A percentile compares a stretch with the other conserved stretches of the same genome.
Conservation (phyloP, 169 alveolate species). For the Sarcocystis neurona region DNA sequence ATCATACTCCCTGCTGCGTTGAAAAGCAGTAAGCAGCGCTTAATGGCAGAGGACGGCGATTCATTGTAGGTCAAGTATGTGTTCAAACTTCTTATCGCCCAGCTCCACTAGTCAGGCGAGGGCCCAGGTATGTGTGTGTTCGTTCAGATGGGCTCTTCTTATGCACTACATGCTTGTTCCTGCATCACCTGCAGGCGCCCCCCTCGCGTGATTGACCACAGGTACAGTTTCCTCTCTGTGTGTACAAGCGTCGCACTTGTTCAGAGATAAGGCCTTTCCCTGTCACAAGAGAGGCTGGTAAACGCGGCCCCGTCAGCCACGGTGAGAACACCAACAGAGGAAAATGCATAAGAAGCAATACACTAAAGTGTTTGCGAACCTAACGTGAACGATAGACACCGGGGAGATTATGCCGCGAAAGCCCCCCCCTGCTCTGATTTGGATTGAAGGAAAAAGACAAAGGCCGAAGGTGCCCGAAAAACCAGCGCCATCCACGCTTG, state of each 20-base stretch:
- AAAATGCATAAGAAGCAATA: neutral
- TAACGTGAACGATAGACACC: neutral
- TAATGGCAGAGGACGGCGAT: neutral
- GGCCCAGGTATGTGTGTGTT: neutral
- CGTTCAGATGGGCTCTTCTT: neutral
- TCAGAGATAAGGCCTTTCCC: neutral
- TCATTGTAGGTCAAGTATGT: neutral
- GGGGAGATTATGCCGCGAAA: slow-evolving; percentile 53
- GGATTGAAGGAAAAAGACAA: neutral
- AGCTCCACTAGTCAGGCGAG: neutral
- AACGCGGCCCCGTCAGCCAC: slow-evolving; percentile 49
- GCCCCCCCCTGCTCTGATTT: neutral
- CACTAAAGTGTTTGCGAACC: too few species aligned
- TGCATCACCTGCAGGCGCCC: slow-evolving; percentile 5
- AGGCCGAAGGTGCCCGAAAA: slow-evolving; percentile 4
- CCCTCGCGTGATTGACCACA: slow-evolving; percentile 22
- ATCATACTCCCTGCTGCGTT: neutral
- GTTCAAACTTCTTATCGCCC: neutral
- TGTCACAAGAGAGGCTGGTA: slow-evolving; percentile 37
- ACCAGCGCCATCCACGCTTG: neutral
- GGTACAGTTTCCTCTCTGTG: neutral
- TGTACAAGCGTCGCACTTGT: neutral
- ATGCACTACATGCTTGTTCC: too few species aligned
- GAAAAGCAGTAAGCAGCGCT: neutral
- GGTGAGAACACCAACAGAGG: slow-evolving; percentile 10